Evolutionary conservation across 257 asterid species (phyloP), one percentile per base, ranked within the genome.

Genomic region (Salvia miltiorrhiza): DNA sequence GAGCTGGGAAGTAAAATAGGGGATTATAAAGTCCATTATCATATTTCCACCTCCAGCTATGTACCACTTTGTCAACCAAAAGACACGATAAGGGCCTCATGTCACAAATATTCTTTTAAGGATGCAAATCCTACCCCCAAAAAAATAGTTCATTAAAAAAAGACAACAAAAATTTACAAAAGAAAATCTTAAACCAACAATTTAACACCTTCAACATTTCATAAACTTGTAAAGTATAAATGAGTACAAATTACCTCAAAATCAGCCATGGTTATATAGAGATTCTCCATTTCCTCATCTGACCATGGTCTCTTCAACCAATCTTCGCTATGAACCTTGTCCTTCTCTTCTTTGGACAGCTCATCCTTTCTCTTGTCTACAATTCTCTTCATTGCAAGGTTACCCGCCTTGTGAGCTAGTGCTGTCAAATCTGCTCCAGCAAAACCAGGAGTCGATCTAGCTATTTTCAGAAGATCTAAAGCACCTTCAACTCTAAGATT

Each of bases 391-490:
- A 90, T 85, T 20, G 98, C 97, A 69, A 90, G 73, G 76, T 84
- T 84, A 61, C 94, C 96, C 80, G 97, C 96, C 80, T 85, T 85
- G 74, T 85, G 77, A n/a, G 81, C 77, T 9, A 93, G 80, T 21
- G 88, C 92, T 32, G 77, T 91, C 82, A 93, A 78, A 82, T 93
- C 97, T 58, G 97, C 97, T 78, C 98, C 98, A 60, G 87, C 97
- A 77, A 86, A 93, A 7, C 97, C 97, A 3, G 98, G 83, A 61
- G 97, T 90, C 63, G 83, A 72, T 75, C 93, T 83, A 62, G 97
- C 96, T 81, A 93, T 71, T 82, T 86, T 87, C 70, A 20, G 47
- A 67, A 90, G 86, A 88, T 93, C 97, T 78, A 90, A 79, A 26
- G 82, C 71, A 57, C 96, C 99, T 74, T 93, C 97, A 65, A 90